Evolutionary conservation across 495 filamentous ascomycete genomes (phyloP), one percentile per base, ranked within the genome.

Genomic region (Aspergillus ostianus): DNA sequence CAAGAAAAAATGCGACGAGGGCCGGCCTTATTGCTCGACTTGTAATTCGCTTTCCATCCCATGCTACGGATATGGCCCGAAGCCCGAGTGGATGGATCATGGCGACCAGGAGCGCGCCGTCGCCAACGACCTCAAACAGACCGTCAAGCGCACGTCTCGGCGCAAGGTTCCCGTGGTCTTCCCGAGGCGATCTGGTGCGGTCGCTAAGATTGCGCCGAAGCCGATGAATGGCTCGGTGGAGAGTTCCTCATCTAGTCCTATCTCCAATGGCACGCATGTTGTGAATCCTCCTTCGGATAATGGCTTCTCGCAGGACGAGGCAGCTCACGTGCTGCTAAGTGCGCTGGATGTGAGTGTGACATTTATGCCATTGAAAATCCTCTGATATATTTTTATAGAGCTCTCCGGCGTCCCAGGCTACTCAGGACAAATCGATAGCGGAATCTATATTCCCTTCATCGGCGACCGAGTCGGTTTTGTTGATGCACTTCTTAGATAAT

Each of bases 21-120:
- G 9, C 15, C 44, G 21, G 18, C 55, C 55, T 6, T 5, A 26
- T 15, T 56, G 55, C n/a, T 45, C 45, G 13, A 10, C 23, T 12
- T 56, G 55, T 45, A 23, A 7, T 26, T 20, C 20, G 53, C 53
- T 55, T 17, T 41, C 23, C 9, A 55, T 55, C 10, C 29, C 21
- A n/a, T 55, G 53, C 20, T 46, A 55, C 47, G 45, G 41, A 6
- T 41, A 55, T 27, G 21, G 6, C 41, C 18, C 6, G 1, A 55
- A 47, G 53, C 53, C 53, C n/a, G 53, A 55, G 36, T 55, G 53
- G 53, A 55, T 55, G 53, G 53, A 55, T 10, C 45, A 46, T 18
- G 53, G 53, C 20, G 21, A 21, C 13, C 45, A 47, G 47, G 41
- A 55, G 53, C 53, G 53, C 36, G 53, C 45, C 13, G 47, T 55